These are phyloP conservation scores for Spongiforma sp. DNA, from an alignment of 1,284 basidiomycete species.

Conservation along the genomic window DNA sequence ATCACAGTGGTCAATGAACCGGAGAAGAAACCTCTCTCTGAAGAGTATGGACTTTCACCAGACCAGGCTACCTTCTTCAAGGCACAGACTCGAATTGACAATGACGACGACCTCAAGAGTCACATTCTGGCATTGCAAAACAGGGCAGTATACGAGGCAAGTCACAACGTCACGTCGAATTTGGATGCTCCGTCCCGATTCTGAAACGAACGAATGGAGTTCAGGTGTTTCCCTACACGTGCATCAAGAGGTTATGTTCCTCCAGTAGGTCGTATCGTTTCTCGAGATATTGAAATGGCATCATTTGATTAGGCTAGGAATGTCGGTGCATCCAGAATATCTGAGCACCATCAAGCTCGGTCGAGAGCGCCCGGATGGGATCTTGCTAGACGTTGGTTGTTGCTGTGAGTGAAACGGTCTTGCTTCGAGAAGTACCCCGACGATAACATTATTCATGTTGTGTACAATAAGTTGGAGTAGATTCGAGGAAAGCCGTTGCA, in stretches of 20 bases:
- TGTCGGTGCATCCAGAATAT: conserved; percentile 21
- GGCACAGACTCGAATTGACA: conserved; percentile 21
- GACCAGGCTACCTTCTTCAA: conserved; percentile 27
- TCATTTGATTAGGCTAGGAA: conserved; percentile 14
- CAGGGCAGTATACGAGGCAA: conserved; percentile 26
- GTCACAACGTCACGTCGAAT: neutral
- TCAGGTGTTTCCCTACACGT: conserved; percentile 29
- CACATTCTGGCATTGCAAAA: conserved; percentile 29
- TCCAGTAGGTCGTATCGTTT: conserved; percentile 12
- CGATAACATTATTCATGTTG: no score
- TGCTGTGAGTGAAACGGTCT: conserved; percentile 30
- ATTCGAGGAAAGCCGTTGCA: conserved; percentile 27
- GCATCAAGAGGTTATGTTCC: conserved; percentile 24
- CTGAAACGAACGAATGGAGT: neutral
- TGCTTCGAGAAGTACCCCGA: no score
- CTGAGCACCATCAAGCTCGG: conserved; percentile 23
- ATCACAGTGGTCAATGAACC: no score
- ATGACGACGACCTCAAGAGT: conserved; percentile 19
- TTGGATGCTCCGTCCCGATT: no score
- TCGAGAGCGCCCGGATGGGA: conserved; percentile 20
- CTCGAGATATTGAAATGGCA: neutral
- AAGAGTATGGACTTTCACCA: conserved; percentile 10
- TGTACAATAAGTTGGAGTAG: conserved; percentile 26
- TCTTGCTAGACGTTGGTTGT: conserved; percentile 34
- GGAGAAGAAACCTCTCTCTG: conserved; percentile 1